Conservation (phyloP, 2,329 filamentous ascomycete species). For the Colletotrichum gigasporum region DNA sequence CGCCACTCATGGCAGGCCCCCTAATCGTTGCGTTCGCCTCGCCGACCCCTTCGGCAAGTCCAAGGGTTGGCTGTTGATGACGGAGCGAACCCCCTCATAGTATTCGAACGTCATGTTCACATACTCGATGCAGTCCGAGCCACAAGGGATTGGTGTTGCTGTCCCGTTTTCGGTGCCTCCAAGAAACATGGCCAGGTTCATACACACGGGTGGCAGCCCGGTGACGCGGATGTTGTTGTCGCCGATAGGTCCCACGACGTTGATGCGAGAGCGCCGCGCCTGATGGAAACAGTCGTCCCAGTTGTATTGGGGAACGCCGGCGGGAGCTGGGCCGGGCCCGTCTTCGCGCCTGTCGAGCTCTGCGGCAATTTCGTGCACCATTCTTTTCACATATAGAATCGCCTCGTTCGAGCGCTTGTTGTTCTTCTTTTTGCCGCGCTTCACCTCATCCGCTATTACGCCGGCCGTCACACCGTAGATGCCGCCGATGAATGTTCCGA, state of each 20-base stretch:
- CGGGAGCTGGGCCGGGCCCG: too few relatives aligned
- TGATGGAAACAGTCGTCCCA: not conserved
- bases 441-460: not conserved
- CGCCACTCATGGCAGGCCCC: too few relatives aligned
- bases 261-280: not conserved
- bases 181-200: not conserved
- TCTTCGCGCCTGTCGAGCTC: not conserved
- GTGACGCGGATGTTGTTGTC: not conserved
- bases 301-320: not conserved
- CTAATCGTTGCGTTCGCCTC: too few relatives aligned
- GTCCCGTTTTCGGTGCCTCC: too few relatives aligned
- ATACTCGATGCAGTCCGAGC: not conserved
- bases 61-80: too few relatives aligned
- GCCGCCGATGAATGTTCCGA: too few relatives aligned
- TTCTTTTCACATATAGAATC: not conserved
- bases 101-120: not conserved
- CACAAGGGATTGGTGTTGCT: not conserved
- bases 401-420: not conserved
- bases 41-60: too few relatives aligned
- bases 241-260: not conserved
- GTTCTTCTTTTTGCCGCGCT: not conserved
- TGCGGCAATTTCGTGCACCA: not conserved
- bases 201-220: not conserved
- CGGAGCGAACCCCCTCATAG: not conserved
- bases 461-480: too few relatives aligned